A percentile compares a stretch with the other conserved stretches of the same genome.
Evolutionary conservation across 805 yeast species (phyloP).

Genomic region (Lipomyces yamanashiensis): DNA sequence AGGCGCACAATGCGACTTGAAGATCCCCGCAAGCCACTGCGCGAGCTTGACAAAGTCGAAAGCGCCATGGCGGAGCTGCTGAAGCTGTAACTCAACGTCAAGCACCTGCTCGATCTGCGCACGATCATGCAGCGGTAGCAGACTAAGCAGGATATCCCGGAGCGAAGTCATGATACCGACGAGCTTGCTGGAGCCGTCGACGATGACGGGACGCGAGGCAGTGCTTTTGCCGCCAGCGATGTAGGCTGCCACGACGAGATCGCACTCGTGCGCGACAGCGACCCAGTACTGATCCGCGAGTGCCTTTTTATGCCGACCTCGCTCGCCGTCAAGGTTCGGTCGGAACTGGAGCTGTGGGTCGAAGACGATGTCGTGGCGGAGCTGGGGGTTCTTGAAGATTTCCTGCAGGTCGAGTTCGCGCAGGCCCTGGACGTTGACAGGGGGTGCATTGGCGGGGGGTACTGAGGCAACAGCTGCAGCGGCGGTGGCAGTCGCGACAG

Average conservation of each 20-base stretch:
- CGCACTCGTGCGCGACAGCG: conserved; percentile 71
- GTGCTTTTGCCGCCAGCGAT: too few species aligned
- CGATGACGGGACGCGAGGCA: conserved; percentile 26
- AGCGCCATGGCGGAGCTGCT: conserved; percentile 67
- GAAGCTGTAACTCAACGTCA: conserved; percentile 75
- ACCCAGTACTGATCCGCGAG: conserved; percentile 84
- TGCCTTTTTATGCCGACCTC: conserved; percentile 77
- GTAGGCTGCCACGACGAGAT: conserved; percentile 37
- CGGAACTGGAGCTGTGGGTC: conserved; percentile 92
- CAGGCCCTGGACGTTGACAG: conserved; percentile 78
- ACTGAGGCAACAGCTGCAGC: background rate
- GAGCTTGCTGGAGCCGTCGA: conserved; percentile 47
- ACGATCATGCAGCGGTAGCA: conserved; percentile 79
- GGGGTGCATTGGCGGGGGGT: conserved; percentile 54
- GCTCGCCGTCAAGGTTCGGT: conserved; percentile 88
- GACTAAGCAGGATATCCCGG: conserved; percentile 70
- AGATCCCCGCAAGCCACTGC: conserved; percentile 72
- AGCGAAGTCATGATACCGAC: conserved; percentile 78
- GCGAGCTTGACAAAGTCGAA: conserved; percentile 73
- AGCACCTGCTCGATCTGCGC: conserved; percentile 67
- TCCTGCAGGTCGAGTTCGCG: conserved; percentile 87
- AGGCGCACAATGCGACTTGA: conserved; percentile 93
- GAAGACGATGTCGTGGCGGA: conserved; percentile 89
- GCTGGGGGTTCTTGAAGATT: conserved; percentile 86
- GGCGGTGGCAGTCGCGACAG: background rate